Percentiles rank a stretch among this genome's conserved stretches.
Conservation (phyloP, 192 early-diverging fungal genomes). For the Thamnidium elegans region DNA sequence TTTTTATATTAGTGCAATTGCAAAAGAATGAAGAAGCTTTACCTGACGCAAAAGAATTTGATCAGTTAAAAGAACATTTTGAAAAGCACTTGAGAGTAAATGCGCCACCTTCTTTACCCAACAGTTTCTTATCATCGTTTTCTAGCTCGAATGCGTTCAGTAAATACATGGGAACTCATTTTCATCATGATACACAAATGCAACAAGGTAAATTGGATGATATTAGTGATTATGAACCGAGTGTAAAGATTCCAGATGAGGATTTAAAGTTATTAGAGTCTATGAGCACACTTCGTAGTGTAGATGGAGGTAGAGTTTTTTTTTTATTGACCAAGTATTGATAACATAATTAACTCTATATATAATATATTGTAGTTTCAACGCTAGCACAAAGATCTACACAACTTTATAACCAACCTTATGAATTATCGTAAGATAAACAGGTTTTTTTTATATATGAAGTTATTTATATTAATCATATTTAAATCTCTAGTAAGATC, state of each 20-base stretch:
- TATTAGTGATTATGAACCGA: conserved; percentile 42
- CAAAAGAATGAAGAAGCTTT: conserved; percentile 74
- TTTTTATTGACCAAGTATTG: no score
- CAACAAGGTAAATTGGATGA: conserved; percentile 43
- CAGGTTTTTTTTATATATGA: neutral
- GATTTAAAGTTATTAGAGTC: conserved; percentile 25
- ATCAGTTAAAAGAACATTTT: conserved; percentile 79
- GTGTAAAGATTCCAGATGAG: conserved; percentile 43
- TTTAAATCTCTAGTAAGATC: conserved; percentile 39
- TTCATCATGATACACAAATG: conserved; percentile 7
- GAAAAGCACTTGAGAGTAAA: conserved; percentile 67
- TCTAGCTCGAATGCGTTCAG: conserved; percentile 30
- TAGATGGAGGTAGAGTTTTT: conserved; percentile 41
- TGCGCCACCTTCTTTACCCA: conserved; percentile 34
- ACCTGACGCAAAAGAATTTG: conserved; percentile 77
- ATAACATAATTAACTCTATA: neutral
- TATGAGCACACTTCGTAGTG: conserved; percentile 37
- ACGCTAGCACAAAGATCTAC: conserved; percentile 57
- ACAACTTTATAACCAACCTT: conserved; percentile 64
- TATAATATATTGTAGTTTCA: conserved; percentile 45
- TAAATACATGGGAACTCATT: conserved; percentile 31
- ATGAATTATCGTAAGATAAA: conserved; percentile 37
- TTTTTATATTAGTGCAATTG: conserved; percentile 59
- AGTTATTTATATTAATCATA: neutral
- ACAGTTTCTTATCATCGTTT: conserved; percentile 32